phyloP scores from a whole-genome alignment of 805 yeast species.

The Cyberlindnera meyerae region DNA sequence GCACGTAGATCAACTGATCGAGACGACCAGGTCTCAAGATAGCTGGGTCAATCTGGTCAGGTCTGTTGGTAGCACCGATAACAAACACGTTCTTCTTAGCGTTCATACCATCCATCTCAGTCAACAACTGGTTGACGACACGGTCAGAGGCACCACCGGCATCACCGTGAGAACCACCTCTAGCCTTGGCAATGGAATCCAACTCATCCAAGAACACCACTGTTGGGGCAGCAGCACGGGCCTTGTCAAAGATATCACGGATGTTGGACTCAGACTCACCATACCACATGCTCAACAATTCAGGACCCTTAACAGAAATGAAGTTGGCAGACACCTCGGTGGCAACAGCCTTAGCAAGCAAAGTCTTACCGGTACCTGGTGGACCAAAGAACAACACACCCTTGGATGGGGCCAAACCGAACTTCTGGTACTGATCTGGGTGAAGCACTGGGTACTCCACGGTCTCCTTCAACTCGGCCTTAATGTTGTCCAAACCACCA shows the following conservation, averaged over 20 bases:
- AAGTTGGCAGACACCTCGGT: conserved; percentile 98
- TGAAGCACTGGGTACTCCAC: conserved; percentile 98
- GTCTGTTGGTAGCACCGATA: conserved; percentile 99
- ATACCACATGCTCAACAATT: conserved; percentile 95
- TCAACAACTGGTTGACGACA: conserved; percentile 90
- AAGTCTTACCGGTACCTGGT: conserved; percentile 99
- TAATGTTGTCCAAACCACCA: conserved; percentile 96
- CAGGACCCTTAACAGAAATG: conserved; percentile 96
- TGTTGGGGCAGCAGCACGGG: conserved; percentile 99
- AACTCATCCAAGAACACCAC: conserved; percentile 97
- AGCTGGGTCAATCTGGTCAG: conserved; percentile 99
- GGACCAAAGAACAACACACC: conserved; percentile 99
- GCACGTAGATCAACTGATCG: conserved; percentile 97
- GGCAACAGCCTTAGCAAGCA: conserved; percentile 98
- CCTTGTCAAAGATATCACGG: conserved; percentile 96
- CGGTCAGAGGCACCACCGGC: conserved; percentile 97
- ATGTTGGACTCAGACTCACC: conserved; percentile 98
- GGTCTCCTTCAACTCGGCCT: conserved; percentile 95
- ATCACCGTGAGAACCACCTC: conserved; percentile 89
- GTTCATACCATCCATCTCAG: conserved; percentile 99
- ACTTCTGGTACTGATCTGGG: conserved; percentile 97
- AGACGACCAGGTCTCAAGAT: conserved; percentile 98
- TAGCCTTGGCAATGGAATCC: conserved; percentile 95
- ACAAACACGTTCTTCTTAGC: conserved; percentile 98
- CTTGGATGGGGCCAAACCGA: conserved; percentile 95